A percentile compares a stretch with the other conserved stretches of the same genome.
These are phyloP conservation scores for Candida tallmaniae DNA, from an alignment of 805 yeast genomes.

Conservation along the genomic window DNA sequence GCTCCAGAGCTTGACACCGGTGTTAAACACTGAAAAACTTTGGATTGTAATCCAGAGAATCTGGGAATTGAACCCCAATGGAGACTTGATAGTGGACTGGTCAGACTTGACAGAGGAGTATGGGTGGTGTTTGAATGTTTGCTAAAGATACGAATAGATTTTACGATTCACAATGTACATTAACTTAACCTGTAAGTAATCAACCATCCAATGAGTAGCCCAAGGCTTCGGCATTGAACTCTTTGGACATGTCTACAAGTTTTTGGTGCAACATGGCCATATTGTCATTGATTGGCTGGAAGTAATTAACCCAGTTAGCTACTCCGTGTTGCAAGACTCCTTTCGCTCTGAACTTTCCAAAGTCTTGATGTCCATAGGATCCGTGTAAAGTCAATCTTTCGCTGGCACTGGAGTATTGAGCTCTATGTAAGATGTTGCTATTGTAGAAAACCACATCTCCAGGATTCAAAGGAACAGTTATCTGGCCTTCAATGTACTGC, in stretches of 20 bases:
- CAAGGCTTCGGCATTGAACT: slow-evolving; percentile 28
- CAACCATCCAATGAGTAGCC: slow-evolving; percentile 37
- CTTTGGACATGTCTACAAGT: slow-evolving; percentile 23
- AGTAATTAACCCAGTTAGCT: slow-evolving; percentile 40
- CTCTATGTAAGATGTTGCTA: slow-evolving; percentile 47
- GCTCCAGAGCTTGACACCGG: slow-evolving; percentile 12
- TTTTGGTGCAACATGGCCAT: slow-evolving; percentile 25
- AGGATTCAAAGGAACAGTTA: slow-evolving; percentile 39
- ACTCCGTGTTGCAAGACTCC: slow-evolving; percentile 55
- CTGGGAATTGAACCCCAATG: slow-evolving; percentile 18
- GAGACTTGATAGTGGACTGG: slow-evolving; percentile 18
- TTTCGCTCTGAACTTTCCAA: slow-evolving; percentile 41
- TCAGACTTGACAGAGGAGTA: slow-evolving; percentile 20
- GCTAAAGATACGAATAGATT: slow-evolving; percentile 3
- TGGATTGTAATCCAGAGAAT: slow-evolving; percentile 14
- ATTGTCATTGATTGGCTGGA: slow-evolving; percentile 26
- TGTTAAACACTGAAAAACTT: slow-evolving; percentile 15
- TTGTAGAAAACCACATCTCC: slow-evolving; percentile 51
- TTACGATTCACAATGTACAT: neutral
- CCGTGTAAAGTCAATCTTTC: slow-evolving; percentile 47
- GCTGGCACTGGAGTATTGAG: slow-evolving; percentile 32
- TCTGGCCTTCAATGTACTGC: slow-evolving; percentile 35
- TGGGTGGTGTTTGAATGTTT: slow-evolving; percentile 18
- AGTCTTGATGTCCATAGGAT: slow-evolving; percentile 41
- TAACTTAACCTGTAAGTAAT: neutral